A percentile compares a stretch with the other conserved stretches of the same genome.
These are phyloP conservation scores for Talaromyces albobiverticillius DNA, from an alignment of 2,329 filamentous ascomycete species.

Conservation along the genomic window DNA sequence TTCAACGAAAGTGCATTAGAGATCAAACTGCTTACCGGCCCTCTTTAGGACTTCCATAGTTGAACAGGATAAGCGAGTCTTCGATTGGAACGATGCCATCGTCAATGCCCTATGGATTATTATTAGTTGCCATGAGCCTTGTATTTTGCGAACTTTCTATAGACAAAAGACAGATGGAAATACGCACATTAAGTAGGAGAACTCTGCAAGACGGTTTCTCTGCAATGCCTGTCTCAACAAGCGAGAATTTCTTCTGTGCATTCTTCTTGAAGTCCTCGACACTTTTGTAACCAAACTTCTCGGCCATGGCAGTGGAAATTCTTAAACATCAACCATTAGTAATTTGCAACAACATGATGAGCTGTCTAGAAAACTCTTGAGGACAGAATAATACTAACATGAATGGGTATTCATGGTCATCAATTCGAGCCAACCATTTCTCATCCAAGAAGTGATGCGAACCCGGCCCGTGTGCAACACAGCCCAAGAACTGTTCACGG, in stretches of 20 bases:
- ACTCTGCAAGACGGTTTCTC: slow-evolving; percentile 56
- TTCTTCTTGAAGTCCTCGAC: slow-evolving; percentile 56
- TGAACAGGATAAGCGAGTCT: slow-evolving; percentile 63
- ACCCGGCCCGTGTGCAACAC: slow-evolving; percentile 62
- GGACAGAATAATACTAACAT: slow-evolving; percentile 31
- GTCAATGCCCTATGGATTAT: slow-evolving; percentile 50
- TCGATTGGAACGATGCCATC: slow-evolving; percentile 68
- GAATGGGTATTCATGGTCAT: slow-evolving; percentile 67
- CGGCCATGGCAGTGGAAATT: slow-evolving; percentile 54
- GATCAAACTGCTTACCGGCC: slow-evolving; percentile 44
- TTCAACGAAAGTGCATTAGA: background rate
- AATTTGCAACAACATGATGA: background rate
- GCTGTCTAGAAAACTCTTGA: background rate
- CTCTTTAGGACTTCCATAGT: slow-evolving; percentile 65
- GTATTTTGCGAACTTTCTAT: background rate
- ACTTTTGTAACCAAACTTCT: slow-evolving; percentile 61
- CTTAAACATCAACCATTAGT: slow-evolving; percentile 26
- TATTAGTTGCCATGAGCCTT: background rate
- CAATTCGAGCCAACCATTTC: slow-evolving; percentile 60
- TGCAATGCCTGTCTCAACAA: slow-evolving; percentile 59
- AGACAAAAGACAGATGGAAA: background rate
- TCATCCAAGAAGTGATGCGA: slow-evolving; percentile 60
- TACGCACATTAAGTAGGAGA: slow-evolving; percentile 58
- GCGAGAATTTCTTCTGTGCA: slow-evolving; percentile 60
- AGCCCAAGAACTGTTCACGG: slow-evolving; percentile 50